Base-by-base conservation (phyloP, 2,329 filamentous ascomycete species). In the Monosporascus sp. region DNA sequence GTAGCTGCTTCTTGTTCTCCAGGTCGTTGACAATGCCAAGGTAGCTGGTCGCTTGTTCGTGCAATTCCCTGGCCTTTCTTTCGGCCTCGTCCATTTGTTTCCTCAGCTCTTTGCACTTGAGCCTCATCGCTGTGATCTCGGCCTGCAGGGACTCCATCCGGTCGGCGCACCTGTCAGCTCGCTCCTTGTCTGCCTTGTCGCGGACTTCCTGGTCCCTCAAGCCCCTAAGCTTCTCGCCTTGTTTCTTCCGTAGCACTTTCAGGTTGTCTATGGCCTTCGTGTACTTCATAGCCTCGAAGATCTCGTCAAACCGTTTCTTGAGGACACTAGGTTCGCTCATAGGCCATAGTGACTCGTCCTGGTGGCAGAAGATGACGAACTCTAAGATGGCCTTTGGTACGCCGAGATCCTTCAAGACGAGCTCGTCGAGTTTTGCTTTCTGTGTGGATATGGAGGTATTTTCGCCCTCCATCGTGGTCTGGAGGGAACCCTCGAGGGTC, bases 221-320 rank as follows among this genome's bases (percentile, higher is more conserved):
- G 56, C 86, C 82, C 17, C 77, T 81, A 9, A 97, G 78, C 56
- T 93, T 81, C 58, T 88, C 85, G 37, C 86, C 87, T 60, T 96
- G 87, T 59, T 86, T 87, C 73, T 97, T 99, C 40, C 87, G 81
- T 49, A 97, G 78, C 9, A 85, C 70, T 67, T 96, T 97, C 68
- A 99, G 88, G 68, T 96, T 96, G 46, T 97, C 92, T 55, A 99
- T 96, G 19, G 92, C 94, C 66, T 96, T 97, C 37, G 92, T 96
- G 71, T 97, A 99, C 68, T 96, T 97, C 72, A 90, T 78, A 1
- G 94, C 94, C 72, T 97, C 94, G 61, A 99, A 99, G 11, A 99
- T 99, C 68, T 96, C 91, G 66, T 99, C 94, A 56, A 99, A 99
- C 50, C 86, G 88, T 70, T 95, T 95, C 72, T 99, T 99, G 49